Evolutionary conservation across 116 monocot genomes (phyloP), one percentile per base, ranked within the genome.

Genomic region (Dioscorea cayenensis): DNA sequence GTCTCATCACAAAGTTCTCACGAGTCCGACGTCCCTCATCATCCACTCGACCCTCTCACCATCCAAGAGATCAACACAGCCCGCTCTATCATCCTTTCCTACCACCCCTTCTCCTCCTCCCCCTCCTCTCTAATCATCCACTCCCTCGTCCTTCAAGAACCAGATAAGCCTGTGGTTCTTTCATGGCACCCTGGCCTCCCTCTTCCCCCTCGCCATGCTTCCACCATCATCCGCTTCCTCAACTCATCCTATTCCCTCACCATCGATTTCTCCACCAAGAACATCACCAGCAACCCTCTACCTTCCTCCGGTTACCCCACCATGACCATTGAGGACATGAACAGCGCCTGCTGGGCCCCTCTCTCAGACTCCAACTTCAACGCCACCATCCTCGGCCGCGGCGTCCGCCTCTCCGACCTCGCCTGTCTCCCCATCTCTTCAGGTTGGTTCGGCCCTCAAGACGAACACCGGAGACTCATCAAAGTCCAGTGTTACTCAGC

Each of bases 401-500:
- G 88, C 20, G 84, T 90, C 74, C 77, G 81, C 13, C 50, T 77
- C 49, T 90, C 88, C 19, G 94, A 94, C 68, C 28, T 94, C 51
- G 80, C 86, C 10, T 94, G 94, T 73, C 63, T 90, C 28, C 94
- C 94, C 5, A 21, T 94, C n/a, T 80, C 94, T 9, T 72, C 80
- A 58, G 94, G 94, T 27, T 94, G 88, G 88, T 94, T 72, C 67
- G 83, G 94, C 9, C 66, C 64, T 12, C 65, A 49, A 17, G 88
- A 94, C 64, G 87, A 84, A 67, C 29, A 32, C 7, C 74, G 90
- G 3, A 74, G 90, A 21, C 76, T 94, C 4, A 74, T 87, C 36
- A 94, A 94, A 74, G 73, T 90, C 66, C 90, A 94, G 79, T 94
- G 90, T 82, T 94, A 72, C 84, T 84, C 94, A 14, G 66, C 78